These are phyloP conservation scores for Monotropa hypopitys DNA, from an alignment of 179 eudicot genomes.

Conservation along the genomic window DNA sequence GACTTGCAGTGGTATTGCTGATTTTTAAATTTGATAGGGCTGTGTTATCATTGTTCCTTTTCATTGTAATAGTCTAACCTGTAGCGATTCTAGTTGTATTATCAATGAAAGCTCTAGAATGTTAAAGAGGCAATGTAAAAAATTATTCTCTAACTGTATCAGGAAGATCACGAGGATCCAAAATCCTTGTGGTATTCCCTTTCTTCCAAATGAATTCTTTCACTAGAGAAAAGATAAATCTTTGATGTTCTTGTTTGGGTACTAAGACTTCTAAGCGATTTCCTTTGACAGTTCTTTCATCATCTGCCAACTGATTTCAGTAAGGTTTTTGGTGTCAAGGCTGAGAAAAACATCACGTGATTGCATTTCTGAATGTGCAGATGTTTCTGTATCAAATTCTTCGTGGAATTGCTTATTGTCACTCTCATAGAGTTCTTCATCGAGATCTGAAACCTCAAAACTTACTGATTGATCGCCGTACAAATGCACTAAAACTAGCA, in stretches of 20 bases:
- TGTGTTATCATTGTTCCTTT: neutral
- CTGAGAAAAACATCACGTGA: neutral
- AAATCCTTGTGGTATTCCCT: neutral
- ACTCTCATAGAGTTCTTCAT: constrained; percentile 93
- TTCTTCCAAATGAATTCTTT: neutral
- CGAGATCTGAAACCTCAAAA: constrained; percentile 93
- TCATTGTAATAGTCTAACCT: neutral
- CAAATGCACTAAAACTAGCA: constrained; percentile 86
- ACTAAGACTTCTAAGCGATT: neutral
- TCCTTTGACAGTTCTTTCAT: neutral
- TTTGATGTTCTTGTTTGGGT: neutral
- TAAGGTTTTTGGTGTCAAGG: neutral
- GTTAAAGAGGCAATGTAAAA: neutral
- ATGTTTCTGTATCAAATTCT: constrained; percentile 88
- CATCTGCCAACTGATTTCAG: neutral
- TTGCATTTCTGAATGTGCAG: constrained; percentile 27
- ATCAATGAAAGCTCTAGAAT: neutral
- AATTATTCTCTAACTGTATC: too few species aligned
- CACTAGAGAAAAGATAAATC: neutral
- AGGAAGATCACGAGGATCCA: neutral
- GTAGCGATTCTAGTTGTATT: neutral
- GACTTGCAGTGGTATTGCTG: neutral
- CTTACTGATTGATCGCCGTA: constrained; percentile 77
- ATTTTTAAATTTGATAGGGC: neutral
- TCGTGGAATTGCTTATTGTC: constrained; percentile 95